A percentile compares a stretch with the other conserved stretches of the same genome.
Evolutionary conservation across 2,329 filamentous ascomycete genomes (phyloP).

Genomic region (Zasmidium angulare): DNA sequence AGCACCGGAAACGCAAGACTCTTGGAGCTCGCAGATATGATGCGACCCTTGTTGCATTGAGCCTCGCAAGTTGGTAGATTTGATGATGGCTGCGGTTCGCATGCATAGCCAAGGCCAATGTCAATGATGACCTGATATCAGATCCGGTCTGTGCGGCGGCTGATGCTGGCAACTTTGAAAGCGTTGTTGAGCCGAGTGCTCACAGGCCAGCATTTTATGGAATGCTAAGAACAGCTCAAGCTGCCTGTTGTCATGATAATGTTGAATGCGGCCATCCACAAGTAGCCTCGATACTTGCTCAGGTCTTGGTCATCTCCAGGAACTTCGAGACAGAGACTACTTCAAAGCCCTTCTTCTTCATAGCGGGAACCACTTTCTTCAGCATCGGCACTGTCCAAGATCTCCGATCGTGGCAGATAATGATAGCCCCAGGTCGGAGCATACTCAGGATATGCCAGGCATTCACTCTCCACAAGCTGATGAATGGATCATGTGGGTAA

Average conservation of each 20-base stretch:
- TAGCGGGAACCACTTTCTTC: conserved; percentile 67
- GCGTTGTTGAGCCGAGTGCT: too few relatives aligned
- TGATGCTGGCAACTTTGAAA: too few relatives aligned
- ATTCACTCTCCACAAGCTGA: conserved; percentile 68
- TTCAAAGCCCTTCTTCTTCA: conserved; percentile 67
- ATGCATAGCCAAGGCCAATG: too few relatives aligned
- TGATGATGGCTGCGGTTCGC: too few relatives aligned
- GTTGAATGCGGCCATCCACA: too few relatives aligned
- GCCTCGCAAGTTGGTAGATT: too few relatives aligned
- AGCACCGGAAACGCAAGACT: conserved; percentile 15
- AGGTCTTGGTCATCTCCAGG: conserved; percentile 41
- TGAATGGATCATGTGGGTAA: conserved; percentile 90
- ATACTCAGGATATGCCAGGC: conserved; percentile 78
- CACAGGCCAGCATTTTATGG: too few relatives aligned
- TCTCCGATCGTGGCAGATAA: conserved; percentile 83
- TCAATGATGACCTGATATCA: too few relatives aligned
- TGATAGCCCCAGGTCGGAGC: conserved; percentile 71
- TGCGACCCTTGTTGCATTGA: conserved; percentile 10
- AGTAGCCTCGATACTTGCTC: conserved; percentile 3
- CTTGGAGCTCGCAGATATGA: conserved; percentile 18
- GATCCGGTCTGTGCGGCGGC: too few relatives aligned
- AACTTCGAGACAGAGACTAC: conserved; percentile 71
- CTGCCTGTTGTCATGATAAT: too few relatives aligned
- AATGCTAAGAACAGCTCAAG: too few relatives aligned
- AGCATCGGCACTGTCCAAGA: conserved; percentile 84